Conservation (phyloP, 371 early-diverging fungal species). For the Circinella minor region DNA sequence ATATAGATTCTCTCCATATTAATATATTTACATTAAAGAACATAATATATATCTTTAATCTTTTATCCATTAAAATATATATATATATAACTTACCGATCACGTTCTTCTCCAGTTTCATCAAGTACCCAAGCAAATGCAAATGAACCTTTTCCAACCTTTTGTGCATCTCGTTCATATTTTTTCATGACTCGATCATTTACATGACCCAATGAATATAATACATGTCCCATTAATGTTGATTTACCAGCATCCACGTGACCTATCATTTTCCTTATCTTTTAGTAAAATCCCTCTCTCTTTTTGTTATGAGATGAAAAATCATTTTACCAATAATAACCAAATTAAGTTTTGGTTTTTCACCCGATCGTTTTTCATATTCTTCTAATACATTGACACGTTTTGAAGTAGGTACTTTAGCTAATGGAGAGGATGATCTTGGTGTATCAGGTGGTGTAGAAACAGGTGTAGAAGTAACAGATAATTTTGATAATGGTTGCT, state of each 20-base stretch:
- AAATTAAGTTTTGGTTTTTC: conserved; percentile 81
- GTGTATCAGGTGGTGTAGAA: conserved; percentile 21
- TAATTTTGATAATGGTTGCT: conserved; percentile 4
- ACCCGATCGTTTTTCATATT: conserved; percentile 71
- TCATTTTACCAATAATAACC: conserved; percentile 76
- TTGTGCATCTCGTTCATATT: conserved; percentile 93
- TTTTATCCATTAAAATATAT: no score
- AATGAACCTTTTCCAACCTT: conserved; percentile 93
- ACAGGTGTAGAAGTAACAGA: conserved; percentile 19
- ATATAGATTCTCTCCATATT: no score
- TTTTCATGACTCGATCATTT: conserved; percentile 85
- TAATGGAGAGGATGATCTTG: conserved; percentile 39
- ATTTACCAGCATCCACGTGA: conserved; percentile 99
- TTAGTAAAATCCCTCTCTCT: no score
- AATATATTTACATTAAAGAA: no score
- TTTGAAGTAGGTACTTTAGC: conserved; percentile 49
- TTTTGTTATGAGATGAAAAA: no score
- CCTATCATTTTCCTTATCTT: conserved; percentile 50
- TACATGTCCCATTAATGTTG: conserved; percentile 98
- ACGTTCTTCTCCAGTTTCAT: conserved; percentile 93
- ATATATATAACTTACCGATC: conserved; percentile 48
- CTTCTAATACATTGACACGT: conserved; percentile 75
- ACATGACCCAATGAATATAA: conserved; percentile 90
- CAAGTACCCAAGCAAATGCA: conserved; percentile 96
- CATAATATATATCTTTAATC: background rate